A percentile compares a stretch with the other conserved stretches of the same genome.
These are phyloP conservation scores for Exidia glandulosa DNA, from an alignment of 768 basidiomycete species.

Conservation along the genomic window DNA sequence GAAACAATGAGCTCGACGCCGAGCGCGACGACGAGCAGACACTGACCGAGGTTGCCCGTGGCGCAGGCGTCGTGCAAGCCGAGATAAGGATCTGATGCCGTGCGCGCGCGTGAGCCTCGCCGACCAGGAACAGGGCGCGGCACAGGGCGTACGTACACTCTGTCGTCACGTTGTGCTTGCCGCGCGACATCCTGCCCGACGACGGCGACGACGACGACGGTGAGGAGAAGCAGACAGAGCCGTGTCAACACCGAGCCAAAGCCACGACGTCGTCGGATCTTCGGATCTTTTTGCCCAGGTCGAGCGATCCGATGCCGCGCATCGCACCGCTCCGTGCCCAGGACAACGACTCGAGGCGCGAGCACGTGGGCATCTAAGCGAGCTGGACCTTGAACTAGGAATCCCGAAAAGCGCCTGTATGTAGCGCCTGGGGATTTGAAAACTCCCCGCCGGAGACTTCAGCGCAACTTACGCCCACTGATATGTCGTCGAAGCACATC, in stretches of 20 bases:
- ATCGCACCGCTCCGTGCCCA: neutral
- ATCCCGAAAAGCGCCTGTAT: too few relatives aligned
- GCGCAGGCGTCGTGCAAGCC: slow-evolving; percentile 34
- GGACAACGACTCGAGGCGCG: too few relatives aligned
- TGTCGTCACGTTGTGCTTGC: neutral
- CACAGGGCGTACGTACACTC: neutral
- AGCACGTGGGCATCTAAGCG: too few relatives aligned
- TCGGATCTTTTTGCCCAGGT: neutral
- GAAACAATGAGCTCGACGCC: neutral
- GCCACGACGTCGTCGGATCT: neutral
- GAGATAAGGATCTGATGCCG: slow-evolving; percentile 19
- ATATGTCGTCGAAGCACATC: too few relatives aligned
- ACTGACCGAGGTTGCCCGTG: slow-evolving; percentile 58
- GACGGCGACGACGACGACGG: neutral
- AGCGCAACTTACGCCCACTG: too few relatives aligned
- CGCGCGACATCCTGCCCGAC: neutral
- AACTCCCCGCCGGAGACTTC: too few relatives aligned
- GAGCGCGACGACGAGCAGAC: slow-evolving; percentile 4
- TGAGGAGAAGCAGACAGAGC: neutral
- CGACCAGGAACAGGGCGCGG: neutral
- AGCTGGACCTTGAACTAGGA: too few relatives aligned
- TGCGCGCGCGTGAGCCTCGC: neutral
- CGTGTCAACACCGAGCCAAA: too few relatives aligned
- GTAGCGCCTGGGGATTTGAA: too few relatives aligned
- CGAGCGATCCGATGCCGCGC: neutral